phyloP scores from a whole-genome alignment of 371 early-diverging fungal genomes.

The Syncephalastrum racemosum region DNA sequence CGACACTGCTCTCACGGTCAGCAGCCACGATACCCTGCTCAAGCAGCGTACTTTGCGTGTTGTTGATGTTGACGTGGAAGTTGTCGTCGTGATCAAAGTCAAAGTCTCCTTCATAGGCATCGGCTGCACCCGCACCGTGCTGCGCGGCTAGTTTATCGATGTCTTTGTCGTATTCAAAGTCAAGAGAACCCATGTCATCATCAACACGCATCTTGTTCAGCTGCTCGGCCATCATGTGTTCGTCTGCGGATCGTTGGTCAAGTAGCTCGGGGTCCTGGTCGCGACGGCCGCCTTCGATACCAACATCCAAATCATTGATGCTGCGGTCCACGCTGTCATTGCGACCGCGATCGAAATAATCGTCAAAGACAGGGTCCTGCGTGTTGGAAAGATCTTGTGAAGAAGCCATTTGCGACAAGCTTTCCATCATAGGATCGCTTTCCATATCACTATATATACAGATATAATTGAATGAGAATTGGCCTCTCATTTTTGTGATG shows the following conservation, averaged over 20 bases:
- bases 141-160: constrained; percentile 9
- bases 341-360: too few species aligned
- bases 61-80: constrained; percentile 7
- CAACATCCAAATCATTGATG: constrained; percentile 22
- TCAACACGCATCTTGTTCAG: constrained; percentile 47
- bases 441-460: constrained; percentile 13
- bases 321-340: too few species aligned
- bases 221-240: constrained; percentile 27
- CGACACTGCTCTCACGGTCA: constrained; percentile 11
- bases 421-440: constrained; percentile 38
- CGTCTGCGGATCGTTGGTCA: constrained; percentile 25
- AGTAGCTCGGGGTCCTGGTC: constrained; percentile 40
- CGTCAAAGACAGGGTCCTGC: too few species aligned
- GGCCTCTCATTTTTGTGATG: constrained; percentile 37
- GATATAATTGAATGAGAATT: not conserved
- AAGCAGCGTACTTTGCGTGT: constrained; percentile 26
- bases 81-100: constrained; percentile 57
- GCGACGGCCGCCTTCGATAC: constrained; percentile 36
- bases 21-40: constrained; percentile 32
- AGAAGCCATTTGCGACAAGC: constrained; percentile 16
- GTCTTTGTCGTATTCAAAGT: constrained; percentile 1
- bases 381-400: constrained; percentile 19
- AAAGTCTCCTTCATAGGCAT: constrained; percentile 35
- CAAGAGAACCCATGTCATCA: constrained; percentile 32
- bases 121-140: constrained; percentile 12